phyloP scores from a whole-genome alignment of 2,329 filamentous ascomycete genomes.

The Paecilomyces sp. region DNA sequence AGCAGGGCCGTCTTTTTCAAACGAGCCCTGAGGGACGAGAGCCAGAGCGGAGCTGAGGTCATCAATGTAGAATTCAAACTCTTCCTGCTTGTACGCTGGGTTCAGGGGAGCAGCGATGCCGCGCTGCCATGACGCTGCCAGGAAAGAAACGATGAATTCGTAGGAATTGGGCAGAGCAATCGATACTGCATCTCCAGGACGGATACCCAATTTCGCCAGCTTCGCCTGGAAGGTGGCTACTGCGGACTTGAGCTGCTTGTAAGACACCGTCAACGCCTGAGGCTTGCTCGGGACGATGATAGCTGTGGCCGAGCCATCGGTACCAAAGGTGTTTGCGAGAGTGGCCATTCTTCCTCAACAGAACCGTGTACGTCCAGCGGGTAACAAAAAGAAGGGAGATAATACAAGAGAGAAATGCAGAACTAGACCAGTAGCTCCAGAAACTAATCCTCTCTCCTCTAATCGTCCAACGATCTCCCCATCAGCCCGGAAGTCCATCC shows the following conservation, averaged over 20 bases:
- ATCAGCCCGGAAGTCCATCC: background rate
- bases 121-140: slow-evolving; percentile 79
- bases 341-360: slow-evolving; percentile 42
- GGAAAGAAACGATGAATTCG: slow-evolving; percentile 80
- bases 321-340: slow-evolving; percentile 51
- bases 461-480: background rate
- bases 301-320: slow-evolving; percentile 48
- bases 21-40: slow-evolving; percentile 66
- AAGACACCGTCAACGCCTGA: slow-evolving; percentile 58
- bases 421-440: background rate
- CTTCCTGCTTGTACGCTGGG: slow-evolving; percentile 78
- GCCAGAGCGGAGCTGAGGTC: slow-evolving; percentile 74
- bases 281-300: slow-evolving; percentile 67
- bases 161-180: slow-evolving; percentile 80
- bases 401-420: background rate
- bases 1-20: slow-evolving; percentile 58
- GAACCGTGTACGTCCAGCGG: background rate
- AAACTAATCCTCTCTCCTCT: no score
- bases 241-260: slow-evolving; percentile 59
- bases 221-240: slow-evolving; percentile 67
- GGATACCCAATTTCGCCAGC: slow-evolving; percentile 67
- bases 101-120: slow-evolving; percentile 81
- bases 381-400: background rate
- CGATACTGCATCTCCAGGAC: slow-evolving; percentile 63
- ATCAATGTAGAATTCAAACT: slow-evolving; percentile 89